A percentile compares a stretch with the other conserved stretches of the same genome.
Conservation (phyloP, 768 basidiomycete genomes). For the Albatrellus ellisii region DNA sequence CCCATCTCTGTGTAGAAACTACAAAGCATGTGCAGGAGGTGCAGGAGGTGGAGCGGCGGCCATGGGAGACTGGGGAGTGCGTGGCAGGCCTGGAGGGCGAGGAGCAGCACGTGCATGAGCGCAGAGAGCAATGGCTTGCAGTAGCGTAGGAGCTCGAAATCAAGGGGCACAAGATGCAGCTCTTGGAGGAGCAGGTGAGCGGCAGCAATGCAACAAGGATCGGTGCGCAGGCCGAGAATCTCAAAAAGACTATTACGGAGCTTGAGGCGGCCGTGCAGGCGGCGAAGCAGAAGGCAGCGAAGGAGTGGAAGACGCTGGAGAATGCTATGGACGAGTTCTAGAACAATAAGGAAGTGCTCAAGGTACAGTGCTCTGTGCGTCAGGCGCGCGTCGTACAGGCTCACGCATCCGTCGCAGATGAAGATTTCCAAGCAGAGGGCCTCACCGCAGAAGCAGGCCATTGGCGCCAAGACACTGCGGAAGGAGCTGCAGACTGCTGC, state of each 20-base stretch:
- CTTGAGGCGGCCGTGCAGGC: constrained; percentile 43
- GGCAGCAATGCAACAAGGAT: constrained; percentile 88
- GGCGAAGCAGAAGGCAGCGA: constrained; percentile 64
- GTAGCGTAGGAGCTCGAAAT: constrained; percentile 66
- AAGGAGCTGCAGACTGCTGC: constrained; percentile 80
- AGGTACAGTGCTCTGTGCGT: constrained; percentile 35
- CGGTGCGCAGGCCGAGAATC: constrained; percentile 65
- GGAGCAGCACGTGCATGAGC: constrained; percentile 35
- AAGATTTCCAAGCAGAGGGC: constrained; percentile 76
- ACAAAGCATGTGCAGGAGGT: constrained; percentile 69
- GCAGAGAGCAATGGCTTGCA: constrained; percentile 47
- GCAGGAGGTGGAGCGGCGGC: constrained; percentile 46
- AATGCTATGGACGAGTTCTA: constrained; percentile 98
- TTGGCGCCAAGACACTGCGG: constrained; percentile 72
- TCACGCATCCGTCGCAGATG: constrained; percentile 30
- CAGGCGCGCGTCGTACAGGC: background rate
- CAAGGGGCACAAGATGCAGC: constrained; percentile 72
- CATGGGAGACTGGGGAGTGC: constrained; percentile 33
- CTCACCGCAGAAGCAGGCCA: constrained; percentile 67
- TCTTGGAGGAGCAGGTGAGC: constrained; percentile 74
- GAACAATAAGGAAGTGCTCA: constrained; percentile 95
- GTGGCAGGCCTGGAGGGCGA: constrained; percentile 44
- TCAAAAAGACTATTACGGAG: constrained; percentile 48
- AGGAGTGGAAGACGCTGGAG: constrained; percentile 78
- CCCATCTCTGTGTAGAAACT: constrained; percentile 47